Evolutionary conservation across 345 rosid species (phyloP), one percentile per base, ranked within the genome.

Genomic region (Syzygium jambos): DNA sequence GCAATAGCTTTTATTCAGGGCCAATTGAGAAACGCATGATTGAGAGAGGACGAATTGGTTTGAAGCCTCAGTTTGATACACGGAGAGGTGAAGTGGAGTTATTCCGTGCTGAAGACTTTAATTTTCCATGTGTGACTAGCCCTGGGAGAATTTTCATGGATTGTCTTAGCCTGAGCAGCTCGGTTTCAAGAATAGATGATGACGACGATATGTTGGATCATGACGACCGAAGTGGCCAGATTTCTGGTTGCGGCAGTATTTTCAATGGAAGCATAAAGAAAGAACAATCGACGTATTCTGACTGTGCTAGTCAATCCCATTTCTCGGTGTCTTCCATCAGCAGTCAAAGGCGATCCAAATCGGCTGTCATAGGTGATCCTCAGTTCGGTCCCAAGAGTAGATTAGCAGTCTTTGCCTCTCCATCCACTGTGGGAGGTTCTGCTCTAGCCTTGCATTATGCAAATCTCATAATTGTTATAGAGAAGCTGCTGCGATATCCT

Each of bases 371-470:
- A 63, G 91, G 65, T 52, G 63, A 84, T 86, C 90, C 92, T 9
- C 92, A 86, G 52, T 91, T 91, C 57, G 94, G 96, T 87, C 92
- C 91, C 23, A 95, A 91, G 86, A 95, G 95, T 87, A 91, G 93
- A 85, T 85, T 95, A 57, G 90, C 93, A 4, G 89, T 87, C 12
- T 94, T 92, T 82, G 95, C 96, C 89, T 87, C 95, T 34, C 90
- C 92, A 85, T 93, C 95, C n/a, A 95, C 99, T 0, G 88, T 96
- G 83, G 99, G 99, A 86, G 99, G 99, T 9, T 95, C 98, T 73
- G 98, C 99, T 59, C 90, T 98, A 56, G 95, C 99, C 80, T 88
- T 98, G 89, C 99, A 95, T 88, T 96, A 98, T 87, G 99, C 99
- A 2, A 98, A 96, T 87, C 95, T 96, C 17, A 93, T 98, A 87